Evolutionary conservation across 2,329 filamentous ascomycete species (phyloP).

Genomic region (Xylariaceae sp.): DNA sequence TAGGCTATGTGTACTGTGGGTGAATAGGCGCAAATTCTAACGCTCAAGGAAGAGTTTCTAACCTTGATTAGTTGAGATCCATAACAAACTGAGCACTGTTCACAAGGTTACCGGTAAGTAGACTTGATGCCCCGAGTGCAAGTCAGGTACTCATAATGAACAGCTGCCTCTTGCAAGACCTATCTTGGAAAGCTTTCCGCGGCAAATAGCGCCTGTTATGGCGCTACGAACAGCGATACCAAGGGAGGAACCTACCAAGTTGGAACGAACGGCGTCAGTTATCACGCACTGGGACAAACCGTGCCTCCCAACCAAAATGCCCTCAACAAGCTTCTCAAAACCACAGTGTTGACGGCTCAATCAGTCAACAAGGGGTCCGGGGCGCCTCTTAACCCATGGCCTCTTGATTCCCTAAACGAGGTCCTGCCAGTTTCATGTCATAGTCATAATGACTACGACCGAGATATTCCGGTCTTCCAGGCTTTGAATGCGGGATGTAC

Average conservation of each 20-base stretch:
- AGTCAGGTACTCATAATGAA: slow-evolving; percentile 10
- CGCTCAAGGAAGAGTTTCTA: not conserved
- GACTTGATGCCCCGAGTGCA: not conserved
- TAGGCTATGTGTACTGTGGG: slow-evolving; percentile 31
- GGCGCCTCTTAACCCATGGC: slow-evolving; percentile 27
- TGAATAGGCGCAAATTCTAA: not conserved
- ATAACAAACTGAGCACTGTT: slow-evolving; percentile 25
- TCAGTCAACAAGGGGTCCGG: slow-evolving; percentile 23
- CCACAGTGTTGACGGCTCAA: slow-evolving; percentile 22
- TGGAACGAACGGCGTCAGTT: slow-evolving; percentile 24
- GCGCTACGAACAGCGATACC: slow-evolving; percentile 25
- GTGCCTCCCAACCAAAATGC: slow-evolving; percentile 26
- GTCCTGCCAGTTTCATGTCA: slow-evolving; percentile 26
- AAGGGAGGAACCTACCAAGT: slow-evolving; percentile 30
- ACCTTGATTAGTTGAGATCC: slow-evolving; percentile 26
- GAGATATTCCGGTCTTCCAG: slow-evolving; percentile 24
- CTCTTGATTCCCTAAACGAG: slow-evolving; percentile 23
- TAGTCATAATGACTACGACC: slow-evolving; percentile 30
- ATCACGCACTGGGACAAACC: slow-evolving; percentile 25
- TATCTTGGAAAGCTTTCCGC: slow-evolving; percentile 25
- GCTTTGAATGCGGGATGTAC: slow-evolving; percentile 28
- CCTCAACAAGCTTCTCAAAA: slow-evolving; percentile 24
- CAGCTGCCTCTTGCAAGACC: slow-evolving; percentile 24
- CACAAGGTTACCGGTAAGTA: slow-evolving; percentile 27
- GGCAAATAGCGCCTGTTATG: slow-evolving; percentile 23